phyloP scores from a whole-genome alignment of 306 rosid genomes.

The Castanopsis chinensis region DNA sequence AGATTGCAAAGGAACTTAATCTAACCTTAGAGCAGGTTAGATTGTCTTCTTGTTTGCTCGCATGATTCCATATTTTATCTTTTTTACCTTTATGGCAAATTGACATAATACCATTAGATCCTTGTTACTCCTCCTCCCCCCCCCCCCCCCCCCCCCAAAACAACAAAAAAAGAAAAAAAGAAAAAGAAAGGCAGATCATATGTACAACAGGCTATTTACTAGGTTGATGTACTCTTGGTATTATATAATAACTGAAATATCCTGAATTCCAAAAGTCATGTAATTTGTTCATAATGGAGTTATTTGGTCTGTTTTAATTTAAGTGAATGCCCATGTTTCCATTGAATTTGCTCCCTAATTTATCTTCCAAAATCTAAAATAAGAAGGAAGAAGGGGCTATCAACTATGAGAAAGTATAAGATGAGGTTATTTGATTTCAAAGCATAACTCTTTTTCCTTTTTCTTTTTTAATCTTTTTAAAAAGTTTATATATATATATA shows the following conservation, averaged over 20 bases:
- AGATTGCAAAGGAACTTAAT: conserved; percentile 81
- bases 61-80: conserved; percentile 20
- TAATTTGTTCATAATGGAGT: too few relatives aligned
- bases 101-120: background rate
- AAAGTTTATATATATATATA: too few relatives aligned
- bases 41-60: conserved; percentile 25
- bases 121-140: background rate
- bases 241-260: too few relatives aligned
- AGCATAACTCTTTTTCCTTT: background rate
- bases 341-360: background rate
- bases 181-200: too few relatives aligned
- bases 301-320: too few relatives aligned
- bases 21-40: conserved; percentile 80
- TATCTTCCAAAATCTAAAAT: background rate
- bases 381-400: background rate
- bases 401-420: background rate
- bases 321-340: too few relatives aligned
- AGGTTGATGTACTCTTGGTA: too few relatives aligned
- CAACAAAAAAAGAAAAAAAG: too few relatives aligned
- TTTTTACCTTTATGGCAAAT: conserved; percentile 6
- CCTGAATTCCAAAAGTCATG: too few relatives aligned
- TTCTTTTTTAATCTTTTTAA: too few relatives aligned
- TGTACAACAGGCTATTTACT: too few relatives aligned
- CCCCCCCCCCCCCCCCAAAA: too few relatives aligned
- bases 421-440: background rate